Evolutionary conservation across 2,329 filamentous ascomycete genomes (phyloP).

Genomic region (Aschersonia sp.): DNA sequence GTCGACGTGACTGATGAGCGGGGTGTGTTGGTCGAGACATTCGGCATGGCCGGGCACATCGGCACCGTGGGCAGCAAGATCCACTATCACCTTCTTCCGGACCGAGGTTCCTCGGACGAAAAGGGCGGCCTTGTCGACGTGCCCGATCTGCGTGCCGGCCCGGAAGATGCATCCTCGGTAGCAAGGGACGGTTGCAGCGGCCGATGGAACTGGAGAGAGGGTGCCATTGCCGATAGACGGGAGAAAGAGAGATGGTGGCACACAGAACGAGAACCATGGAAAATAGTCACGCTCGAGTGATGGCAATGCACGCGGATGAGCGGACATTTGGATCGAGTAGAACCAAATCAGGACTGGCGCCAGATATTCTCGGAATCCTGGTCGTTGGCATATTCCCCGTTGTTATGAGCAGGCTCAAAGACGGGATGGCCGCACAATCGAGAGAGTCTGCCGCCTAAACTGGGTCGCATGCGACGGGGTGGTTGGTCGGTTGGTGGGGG

Average conservation of each 20-base stretch:
- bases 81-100: constrained; percentile 43
- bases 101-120: constrained; percentile 39
- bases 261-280: constrained; percentile 32
- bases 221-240: constrained; percentile 25
- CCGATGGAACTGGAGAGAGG: constrained; percentile 28
- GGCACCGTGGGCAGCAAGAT: constrained; percentile 46
- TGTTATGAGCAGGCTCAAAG: too few relatives aligned
- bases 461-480: too few relatives aligned
- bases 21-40: constrained; percentile 34
- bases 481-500: too few relatives aligned
- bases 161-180: constrained; percentile 26
- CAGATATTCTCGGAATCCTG: too few relatives aligned
- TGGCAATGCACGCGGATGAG: too few relatives aligned
- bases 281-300: constrained; percentile 9
- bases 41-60: constrained; percentile 45
- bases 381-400: too few relatives aligned
- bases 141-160: constrained; percentile 31
- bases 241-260: constrained; percentile 37
- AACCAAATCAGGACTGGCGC: too few relatives aligned
- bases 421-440: too few relatives aligned
- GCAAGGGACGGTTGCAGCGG: constrained; percentile 27
- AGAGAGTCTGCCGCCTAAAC: too few relatives aligned
- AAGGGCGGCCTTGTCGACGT: constrained; percentile 40
- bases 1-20: constrained; percentile 43
- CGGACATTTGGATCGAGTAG: too few relatives aligned